Evolutionary conservation across 2,329 filamentous ascomycete species (phyloP).

Genomic region (Colletotrichum siamense): DNA sequence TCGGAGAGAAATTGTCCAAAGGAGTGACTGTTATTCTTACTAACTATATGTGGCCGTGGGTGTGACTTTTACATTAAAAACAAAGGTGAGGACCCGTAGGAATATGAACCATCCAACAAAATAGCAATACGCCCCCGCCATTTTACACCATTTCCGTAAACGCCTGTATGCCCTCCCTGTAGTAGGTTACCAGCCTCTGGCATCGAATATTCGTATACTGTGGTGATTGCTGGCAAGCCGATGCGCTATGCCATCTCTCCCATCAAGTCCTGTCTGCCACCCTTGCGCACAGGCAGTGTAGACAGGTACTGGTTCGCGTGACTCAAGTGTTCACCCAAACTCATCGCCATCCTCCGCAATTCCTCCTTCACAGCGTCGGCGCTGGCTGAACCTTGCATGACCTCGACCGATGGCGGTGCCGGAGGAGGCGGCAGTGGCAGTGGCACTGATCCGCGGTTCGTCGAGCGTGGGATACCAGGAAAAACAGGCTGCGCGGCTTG

Average conservation of each 20-base stretch:
- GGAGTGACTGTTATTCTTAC: neutral
- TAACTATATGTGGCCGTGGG: neutral
- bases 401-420: conserved; percentile 52
- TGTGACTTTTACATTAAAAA: neutral
- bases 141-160: neutral
- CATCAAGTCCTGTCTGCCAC: conserved; percentile 27
- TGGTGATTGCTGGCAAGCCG: neutral
- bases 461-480: conserved; percentile 13
- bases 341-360: conserved; percentile 56
- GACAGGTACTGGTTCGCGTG: conserved; percentile 51
- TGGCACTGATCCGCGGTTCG: conserved; percentile 1
- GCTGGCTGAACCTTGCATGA: conserved; percentile 61
- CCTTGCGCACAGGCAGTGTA: conserved; percentile 41
- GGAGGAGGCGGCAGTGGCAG: conserved; percentile 42
- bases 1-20: neutral
- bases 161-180: neutral
- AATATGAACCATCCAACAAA: neutral
- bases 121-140: neutral
- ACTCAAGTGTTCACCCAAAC: conserved; percentile 53
- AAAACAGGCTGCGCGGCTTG: conserved; percentile 31
- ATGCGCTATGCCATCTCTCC: neutral
- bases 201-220: neutral
- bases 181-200: neutral
- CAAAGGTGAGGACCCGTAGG: neutral
- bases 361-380: conserved; percentile 56